Percentiles rank a stretch among this genome's conserved stretches.
phyloP scores from a whole-genome alignment of 306 rosid species.

The Lathyrus oleraceus region DNA sequence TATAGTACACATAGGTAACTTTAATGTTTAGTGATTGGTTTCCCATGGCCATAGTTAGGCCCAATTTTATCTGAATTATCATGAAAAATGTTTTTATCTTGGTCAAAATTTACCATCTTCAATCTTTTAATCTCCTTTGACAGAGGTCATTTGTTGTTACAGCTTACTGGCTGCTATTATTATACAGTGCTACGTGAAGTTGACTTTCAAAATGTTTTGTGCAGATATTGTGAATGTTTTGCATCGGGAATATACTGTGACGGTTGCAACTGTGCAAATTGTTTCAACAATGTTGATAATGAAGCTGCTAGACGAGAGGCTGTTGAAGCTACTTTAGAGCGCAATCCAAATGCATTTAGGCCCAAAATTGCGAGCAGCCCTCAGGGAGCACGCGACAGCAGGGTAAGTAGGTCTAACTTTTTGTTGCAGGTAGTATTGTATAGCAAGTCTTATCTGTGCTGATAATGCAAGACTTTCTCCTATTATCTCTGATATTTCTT shows the following conservation, averaged over 20 bases:
- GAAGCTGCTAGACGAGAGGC: conserved; percentile 96
- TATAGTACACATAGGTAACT: conserved; percentile 10
- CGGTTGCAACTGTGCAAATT: conserved; percentile 98
- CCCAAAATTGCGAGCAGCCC: conserved; percentile 99
- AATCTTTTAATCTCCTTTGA: conserved; percentile 8
- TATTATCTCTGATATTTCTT: conserved; percentile 11
- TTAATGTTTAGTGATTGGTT: conserved; percentile 12
- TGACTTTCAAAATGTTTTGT: conserved; percentile 45
- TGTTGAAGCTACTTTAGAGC: conserved; percentile 96
- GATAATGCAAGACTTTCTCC: conserved; percentile 18
- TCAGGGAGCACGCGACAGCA: conserved; percentile 68
- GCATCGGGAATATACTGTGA: conserved; percentile 99
- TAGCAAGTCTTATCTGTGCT: conserved; percentile 14
- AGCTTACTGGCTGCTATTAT: conserved; percentile 9
- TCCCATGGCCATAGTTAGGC: conserved; percentile 20
- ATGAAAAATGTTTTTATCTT: conserved; percentile 18
- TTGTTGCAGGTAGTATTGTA: conserved; percentile 16
- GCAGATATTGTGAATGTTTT: conserved; percentile 99
- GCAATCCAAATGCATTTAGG: conserved; percentile 98
- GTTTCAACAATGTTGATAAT: conserved; percentile 93
- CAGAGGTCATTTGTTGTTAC: conserved; percentile 10
- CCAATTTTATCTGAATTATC: conserved; percentile 29
- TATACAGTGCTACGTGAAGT: conserved; percentile 23
- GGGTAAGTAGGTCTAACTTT: conserved; percentile 56
- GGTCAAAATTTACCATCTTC: conserved; percentile 6